phyloP scores from a whole-genome alignment of 179 eudicot species.

The Vitellaria paradoxa region DNA sequence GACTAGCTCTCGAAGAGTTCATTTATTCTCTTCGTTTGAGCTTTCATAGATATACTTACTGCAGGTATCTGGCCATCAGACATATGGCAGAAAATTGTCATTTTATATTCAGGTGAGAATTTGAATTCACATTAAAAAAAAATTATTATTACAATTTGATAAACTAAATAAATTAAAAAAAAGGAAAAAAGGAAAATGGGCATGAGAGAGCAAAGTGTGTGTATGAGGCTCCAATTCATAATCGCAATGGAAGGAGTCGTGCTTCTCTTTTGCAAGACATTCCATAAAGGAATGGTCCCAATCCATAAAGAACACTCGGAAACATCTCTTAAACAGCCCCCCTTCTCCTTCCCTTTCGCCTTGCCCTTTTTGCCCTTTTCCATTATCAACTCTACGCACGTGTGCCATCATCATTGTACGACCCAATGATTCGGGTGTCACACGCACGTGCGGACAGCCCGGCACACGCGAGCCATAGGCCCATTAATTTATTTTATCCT shows the following conservation, averaged over 20 bases:
- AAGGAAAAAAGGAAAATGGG: background rate
- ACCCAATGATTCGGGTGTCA: slow-evolving; percentile 11
- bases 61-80: no score
- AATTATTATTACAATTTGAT: background rate
- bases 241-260: slow-evolving; percentile 12
- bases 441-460: slow-evolving; percentile 14
- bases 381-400: slow-evolving; percentile 15
- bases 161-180: background rate
- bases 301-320: background rate
- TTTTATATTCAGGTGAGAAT: no score
- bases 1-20: no score
- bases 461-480: background rate
- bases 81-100: no score
- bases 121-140: no score
- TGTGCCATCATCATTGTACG: slow-evolving; percentile 22
- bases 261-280: slow-evolving; percentile 20
- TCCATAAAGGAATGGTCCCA: slow-evolving; percentile 15
- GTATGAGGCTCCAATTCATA: background rate
- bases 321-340: slow-evolving; percentile 4
- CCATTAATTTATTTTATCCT: background rate
- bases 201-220: background rate
- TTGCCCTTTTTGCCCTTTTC: background rate
- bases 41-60: no score
- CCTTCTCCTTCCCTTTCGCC: no score
- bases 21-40: no score